Percentiles rank a stretch among this genome's conserved stretches.
These are phyloP conservation scores for Cyclanthera cordifolia DNA, from an alignment of 306 rosid genomes.

Conservation along the genomic window DNA sequence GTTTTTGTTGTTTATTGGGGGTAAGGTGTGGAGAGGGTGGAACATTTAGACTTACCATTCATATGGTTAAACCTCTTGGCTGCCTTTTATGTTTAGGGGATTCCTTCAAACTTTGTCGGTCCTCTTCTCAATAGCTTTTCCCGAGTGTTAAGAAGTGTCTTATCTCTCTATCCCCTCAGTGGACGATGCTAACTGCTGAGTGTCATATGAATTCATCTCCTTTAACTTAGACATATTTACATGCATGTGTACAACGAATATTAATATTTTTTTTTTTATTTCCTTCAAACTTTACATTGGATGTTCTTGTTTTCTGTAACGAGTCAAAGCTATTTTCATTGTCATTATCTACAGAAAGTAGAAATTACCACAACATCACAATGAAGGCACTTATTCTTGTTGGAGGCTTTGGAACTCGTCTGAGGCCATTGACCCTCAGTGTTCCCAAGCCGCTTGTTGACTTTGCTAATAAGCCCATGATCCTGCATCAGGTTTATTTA, in stretches of 20 bases:
- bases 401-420: constrained; percentile 96
- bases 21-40: constrained; percentile 2
- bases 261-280: not conserved
- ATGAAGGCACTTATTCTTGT: constrained; percentile 98
- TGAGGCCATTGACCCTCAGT: constrained; percentile 99
- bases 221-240: not conserved
- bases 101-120: not conserved
- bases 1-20: not conserved
- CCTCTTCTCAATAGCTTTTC: constrained; percentile 1
- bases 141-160: not conserved
- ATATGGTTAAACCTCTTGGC: not conserved
- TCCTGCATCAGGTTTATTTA: constrained; percentile 80
- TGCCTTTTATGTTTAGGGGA: not conserved
- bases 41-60: not conserved
- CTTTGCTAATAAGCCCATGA: constrained; percentile 98
- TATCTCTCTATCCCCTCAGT: not conserved
- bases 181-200: not conserved
- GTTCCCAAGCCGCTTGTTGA: constrained; percentile 99
- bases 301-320: not conserved
- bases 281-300: not conserved
- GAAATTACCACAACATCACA: not conserved
- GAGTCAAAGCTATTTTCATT: not conserved
- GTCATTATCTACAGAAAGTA: constrained; percentile 6
- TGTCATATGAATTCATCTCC: not conserved
- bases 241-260: not conserved